phyloP scores from a whole-genome alignment of 352 stramenopile genomes.

The Globisporangium solare region DNA sequence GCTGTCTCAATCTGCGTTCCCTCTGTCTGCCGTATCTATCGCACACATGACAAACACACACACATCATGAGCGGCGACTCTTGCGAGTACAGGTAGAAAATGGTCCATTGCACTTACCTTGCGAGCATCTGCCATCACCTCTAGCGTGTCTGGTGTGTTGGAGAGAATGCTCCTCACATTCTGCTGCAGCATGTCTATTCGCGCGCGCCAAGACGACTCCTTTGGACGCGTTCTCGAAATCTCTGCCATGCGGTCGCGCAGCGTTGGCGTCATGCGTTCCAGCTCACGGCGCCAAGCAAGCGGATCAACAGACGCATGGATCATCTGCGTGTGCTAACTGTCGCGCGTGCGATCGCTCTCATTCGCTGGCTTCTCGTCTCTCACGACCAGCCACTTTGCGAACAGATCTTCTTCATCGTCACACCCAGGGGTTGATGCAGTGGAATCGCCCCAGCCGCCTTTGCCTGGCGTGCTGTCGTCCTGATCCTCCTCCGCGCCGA shows the following conservation, averaged over 20 bases:
- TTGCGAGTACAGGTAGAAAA: neutral
- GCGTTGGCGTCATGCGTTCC: constrained; percentile 30
- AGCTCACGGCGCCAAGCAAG: constrained; percentile 33
- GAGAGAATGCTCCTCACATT: constrained; percentile 20
- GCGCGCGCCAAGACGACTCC: constrained; percentile 25
- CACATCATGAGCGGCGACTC: too few species aligned
- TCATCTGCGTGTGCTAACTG: constrained; percentile 25
- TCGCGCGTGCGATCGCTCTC: neutral
- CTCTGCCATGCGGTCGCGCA: constrained; percentile 23
- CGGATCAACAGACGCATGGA: constrained; percentile 34
- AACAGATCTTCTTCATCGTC: constrained; percentile 25
- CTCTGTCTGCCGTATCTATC: constrained; percentile 16
- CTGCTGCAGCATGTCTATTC: constrained; percentile 22
- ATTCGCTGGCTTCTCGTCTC: constrained; percentile 17
- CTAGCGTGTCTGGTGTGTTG: constrained; percentile 7
- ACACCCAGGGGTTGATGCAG: constrained; percentile 16
- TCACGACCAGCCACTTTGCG: constrained; percentile 39
- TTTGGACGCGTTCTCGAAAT: constrained; percentile 11
- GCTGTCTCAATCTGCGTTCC: constrained; percentile 21
- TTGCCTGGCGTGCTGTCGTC: neutral
- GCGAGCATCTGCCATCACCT: constrained; percentile 22
- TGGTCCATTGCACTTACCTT: constrained; percentile 7
- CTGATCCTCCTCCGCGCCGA: constrained; percentile 28
- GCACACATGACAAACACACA: neutral
- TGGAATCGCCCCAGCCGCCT: constrained; percentile 26